Conservation (phyloP, 202 grass and related monocot genomes). For the Sporobolus alterniflorus region DNA sequence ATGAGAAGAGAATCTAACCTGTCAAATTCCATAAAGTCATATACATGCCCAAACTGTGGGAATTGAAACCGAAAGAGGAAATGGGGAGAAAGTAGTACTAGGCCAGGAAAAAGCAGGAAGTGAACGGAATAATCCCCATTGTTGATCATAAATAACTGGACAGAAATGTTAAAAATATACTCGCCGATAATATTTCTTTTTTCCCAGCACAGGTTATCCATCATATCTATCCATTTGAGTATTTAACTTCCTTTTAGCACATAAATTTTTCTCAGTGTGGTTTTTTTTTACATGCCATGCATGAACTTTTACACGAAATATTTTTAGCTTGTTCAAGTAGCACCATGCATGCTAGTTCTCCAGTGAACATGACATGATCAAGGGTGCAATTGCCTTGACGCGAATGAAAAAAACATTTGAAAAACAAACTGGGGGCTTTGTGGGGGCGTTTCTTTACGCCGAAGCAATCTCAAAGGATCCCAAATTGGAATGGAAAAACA, state of each 20-base stretch:
- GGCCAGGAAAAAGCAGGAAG: neutral
- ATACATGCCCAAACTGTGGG: neutral
- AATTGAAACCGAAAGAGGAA: neutral
- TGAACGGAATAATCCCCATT: conserved; percentile 13
- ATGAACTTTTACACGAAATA: neutral
- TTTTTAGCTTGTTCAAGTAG: neutral
- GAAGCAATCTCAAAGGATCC: conserved; percentile 13
- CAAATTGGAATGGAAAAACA: neutral
- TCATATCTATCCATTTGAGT: neutral
- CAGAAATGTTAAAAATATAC: neutral
- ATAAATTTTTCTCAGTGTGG: neutral
- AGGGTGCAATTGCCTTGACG: neutral
- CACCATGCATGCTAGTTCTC: neutral
- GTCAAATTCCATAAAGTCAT: neutral
- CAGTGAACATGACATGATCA: neutral
- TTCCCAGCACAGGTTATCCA: neutral
- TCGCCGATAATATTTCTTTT: neutral
- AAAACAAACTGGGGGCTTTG: conserved; percentile 14
- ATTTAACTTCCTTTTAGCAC: neutral
- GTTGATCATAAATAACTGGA: neutral
- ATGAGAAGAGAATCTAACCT: too few species aligned
- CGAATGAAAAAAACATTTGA: neutral
- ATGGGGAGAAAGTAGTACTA: neutral
- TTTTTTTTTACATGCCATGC: neutral
- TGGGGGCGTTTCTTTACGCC: conserved; percentile 21